phyloP scores from a whole-genome alignment of 306 rosid genomes.

The Acacia melanoxylon region DNA sequence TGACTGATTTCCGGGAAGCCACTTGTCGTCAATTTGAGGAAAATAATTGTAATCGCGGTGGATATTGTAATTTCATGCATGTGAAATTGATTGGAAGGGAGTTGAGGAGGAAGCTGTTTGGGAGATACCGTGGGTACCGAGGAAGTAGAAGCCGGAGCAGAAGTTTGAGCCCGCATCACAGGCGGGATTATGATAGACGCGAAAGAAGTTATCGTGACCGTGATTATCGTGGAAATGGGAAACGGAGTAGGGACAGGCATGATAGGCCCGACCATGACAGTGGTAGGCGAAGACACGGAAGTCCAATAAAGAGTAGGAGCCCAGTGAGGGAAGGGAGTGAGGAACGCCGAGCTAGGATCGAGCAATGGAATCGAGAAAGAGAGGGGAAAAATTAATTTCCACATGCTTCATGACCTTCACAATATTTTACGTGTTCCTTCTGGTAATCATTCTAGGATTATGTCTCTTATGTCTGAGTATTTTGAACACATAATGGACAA shows the following conservation, averaged over 20 bases:
- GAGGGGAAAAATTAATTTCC: slow-evolving; percentile 48
- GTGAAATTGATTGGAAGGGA: slow-evolving; percentile 68
- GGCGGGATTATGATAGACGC: slow-evolving; percentile 40
- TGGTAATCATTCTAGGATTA: slow-evolving; percentile 33
- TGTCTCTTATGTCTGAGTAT: background rate
- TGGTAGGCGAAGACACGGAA: slow-evolving; percentile 44
- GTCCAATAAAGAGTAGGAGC: slow-evolving; percentile 48
- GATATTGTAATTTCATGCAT: slow-evolving; percentile 80
- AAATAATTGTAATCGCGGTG: slow-evolving; percentile 72
- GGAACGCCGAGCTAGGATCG: slow-evolving; percentile 76
- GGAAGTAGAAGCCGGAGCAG: slow-evolving; percentile 56
- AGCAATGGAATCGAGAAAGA: slow-evolving; percentile 74
- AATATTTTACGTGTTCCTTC: background rate
- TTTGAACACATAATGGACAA: background rate
- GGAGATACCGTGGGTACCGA: slow-evolving; percentile 43
- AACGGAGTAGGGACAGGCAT: slow-evolving; percentile 32
- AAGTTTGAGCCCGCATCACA: slow-evolving; percentile 47
- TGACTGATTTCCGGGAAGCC: slow-evolving; percentile 77
- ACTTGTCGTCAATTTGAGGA: slow-evolving; percentile 79
- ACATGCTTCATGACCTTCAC: background rate
- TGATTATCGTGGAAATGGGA: slow-evolving; percentile 34
- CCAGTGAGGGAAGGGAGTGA: slow-evolving; percentile 67
- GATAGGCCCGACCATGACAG: slow-evolving; percentile 44
- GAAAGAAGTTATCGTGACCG: slow-evolving; percentile 25
- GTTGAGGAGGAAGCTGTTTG: slow-evolving; percentile 57